phyloP scores from a whole-genome alignment of 2,329 filamentous ascomycete genomes.

The Pestalotiopsis sp. region DNA sequence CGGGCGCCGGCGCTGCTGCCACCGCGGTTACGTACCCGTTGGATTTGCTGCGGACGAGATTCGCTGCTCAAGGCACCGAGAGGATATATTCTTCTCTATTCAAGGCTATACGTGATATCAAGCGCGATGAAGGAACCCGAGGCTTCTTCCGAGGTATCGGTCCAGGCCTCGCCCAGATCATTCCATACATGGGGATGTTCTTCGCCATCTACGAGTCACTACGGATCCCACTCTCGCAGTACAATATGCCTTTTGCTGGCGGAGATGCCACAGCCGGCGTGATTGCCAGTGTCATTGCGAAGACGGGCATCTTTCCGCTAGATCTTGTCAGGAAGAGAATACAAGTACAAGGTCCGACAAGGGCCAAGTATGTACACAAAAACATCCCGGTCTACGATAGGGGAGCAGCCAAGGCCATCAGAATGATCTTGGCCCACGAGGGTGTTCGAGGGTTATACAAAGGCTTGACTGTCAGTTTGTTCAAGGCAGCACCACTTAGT shows the following conservation, averaged over 20 bases:
- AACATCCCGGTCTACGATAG: constrained; percentile 84
- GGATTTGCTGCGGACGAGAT: constrained; percentile 89
- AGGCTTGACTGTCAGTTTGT: constrained; percentile 82
- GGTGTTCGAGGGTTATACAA: constrained; percentile 83
- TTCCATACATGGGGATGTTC: constrained; percentile 97
- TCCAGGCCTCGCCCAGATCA: constrained; percentile 82
- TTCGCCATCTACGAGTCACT: constrained; percentile 87
- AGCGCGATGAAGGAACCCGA: constrained; percentile 68
- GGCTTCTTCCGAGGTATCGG: constrained; percentile 90
- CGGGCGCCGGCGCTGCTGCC: constrained; percentile 77
- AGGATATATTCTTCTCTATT: constrained; percentile 77
- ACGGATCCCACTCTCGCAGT: constrained; percentile 56
- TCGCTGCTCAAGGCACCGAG: constrained; percentile 87
- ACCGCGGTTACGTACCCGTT: constrained; percentile 89
- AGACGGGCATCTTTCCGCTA: constrained; percentile 89
- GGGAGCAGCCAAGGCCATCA: constrained; percentile 67
- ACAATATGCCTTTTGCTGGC: constrained; percentile 70
- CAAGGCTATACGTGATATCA: constrained; percentile 72
- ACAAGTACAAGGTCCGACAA: constrained; percentile 91
- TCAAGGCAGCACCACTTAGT: constrained; percentile 93
- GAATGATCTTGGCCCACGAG: constrained; percentile 70
- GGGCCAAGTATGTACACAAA: constrained; percentile 75
- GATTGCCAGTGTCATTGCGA: constrained; percentile 77
- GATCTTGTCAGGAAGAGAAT: constrained; percentile 91
- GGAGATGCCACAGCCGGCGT: constrained; percentile 85